Evolutionary conservation across 129 eudicot genomes (phyloP).

Genomic region (Oenanthe sinensis): DNA sequence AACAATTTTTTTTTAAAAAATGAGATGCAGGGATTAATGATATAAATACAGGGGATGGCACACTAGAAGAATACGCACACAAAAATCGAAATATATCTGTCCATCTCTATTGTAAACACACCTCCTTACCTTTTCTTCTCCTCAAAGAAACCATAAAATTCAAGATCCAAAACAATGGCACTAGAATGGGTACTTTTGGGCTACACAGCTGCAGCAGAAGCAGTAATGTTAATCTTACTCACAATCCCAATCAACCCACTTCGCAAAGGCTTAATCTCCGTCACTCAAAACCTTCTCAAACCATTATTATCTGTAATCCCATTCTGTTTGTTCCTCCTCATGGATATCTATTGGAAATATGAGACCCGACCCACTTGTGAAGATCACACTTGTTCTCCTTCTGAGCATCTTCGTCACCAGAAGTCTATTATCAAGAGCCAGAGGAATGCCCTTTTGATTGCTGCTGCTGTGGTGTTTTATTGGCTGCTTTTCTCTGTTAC

Average conservation of each 20-base stretch:
- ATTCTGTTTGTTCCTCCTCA: conserved; percentile 58
- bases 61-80: no score
- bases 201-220: conserved; percentile 88
- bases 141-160: not conserved
- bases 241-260: conserved; percentile 59
- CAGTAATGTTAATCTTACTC: conserved; percentile 64
- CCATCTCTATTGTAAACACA: not conserved
- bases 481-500: conserved; percentile 82
- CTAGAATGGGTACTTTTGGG: conserved; percentile 84
- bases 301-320: conserved; percentile 81
- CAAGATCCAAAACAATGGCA: conserved; percentile 44
- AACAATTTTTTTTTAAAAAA: no score
- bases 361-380: conserved; percentile 70
- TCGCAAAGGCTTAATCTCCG: conserved; percentile 66
- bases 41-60: no score
- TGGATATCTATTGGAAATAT: conserved; percentile 90
- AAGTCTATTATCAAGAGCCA: conserved; percentile 83
- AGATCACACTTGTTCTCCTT: conserved; percentile 45
- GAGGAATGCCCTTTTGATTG: conserved; percentile 81
- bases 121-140: not conserved
- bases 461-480: conserved; percentile 59
- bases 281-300: conserved; percentile 56
- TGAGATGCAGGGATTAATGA: no score
- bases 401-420: conserved; percentile 84
- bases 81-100: not conserved